A percentile compares a stretch with the other conserved stretches of the same genome.
phyloP scores from a whole-genome alignment of 257 asterid species.

The Nicotiana paniculata region DNA sequence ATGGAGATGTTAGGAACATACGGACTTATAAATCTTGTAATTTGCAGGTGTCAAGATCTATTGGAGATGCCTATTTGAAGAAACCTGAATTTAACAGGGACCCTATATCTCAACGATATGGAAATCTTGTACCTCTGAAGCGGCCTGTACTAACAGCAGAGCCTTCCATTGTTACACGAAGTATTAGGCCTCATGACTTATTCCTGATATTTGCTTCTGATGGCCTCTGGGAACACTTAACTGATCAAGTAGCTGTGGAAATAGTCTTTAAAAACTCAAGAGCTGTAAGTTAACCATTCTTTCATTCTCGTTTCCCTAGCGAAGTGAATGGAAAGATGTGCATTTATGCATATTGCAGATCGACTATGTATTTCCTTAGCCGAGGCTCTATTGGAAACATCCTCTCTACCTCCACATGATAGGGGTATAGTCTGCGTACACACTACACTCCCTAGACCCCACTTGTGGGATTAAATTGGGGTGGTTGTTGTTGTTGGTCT shows the following conservation, averaged over 20 bases:
- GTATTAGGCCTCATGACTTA: constrained; percentile 69
- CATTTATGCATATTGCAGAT: background rate
- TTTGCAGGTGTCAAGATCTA: constrained; percentile 92
- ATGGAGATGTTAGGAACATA: background rate
- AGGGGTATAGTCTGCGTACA: too few relatives aligned
- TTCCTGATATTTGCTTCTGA: constrained; percentile 93
- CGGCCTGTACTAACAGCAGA: constrained; percentile 76
- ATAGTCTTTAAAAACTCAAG: constrained; percentile 71
- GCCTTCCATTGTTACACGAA: constrained; percentile 74
- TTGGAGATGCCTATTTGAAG: constrained; percentile 87
- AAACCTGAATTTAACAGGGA: constrained; percentile 78
- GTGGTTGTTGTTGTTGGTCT: too few relatives aligned
- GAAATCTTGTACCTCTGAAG: constrained; percentile 60
- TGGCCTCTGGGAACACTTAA: constrained; percentile 96
- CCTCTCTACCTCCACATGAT: too few relatives aligned
- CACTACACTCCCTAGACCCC: too few relatives aligned
- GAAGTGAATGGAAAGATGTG: background rate
- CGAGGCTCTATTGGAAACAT: too few relatives aligned
- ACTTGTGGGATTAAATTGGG: too few relatives aligned
- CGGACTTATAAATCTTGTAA: background rate
- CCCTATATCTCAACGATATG: constrained; percentile 60
- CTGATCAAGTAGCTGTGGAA: constrained; percentile 77
- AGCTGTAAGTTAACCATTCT: constrained; percentile 47
- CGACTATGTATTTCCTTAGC: too few relatives aligned
- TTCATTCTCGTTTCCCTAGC: background rate